These are phyloP conservation scores for Russula abietina DNA, from an alignment of 768 basidiomycete species.

Conservation along the genomic window DNA sequence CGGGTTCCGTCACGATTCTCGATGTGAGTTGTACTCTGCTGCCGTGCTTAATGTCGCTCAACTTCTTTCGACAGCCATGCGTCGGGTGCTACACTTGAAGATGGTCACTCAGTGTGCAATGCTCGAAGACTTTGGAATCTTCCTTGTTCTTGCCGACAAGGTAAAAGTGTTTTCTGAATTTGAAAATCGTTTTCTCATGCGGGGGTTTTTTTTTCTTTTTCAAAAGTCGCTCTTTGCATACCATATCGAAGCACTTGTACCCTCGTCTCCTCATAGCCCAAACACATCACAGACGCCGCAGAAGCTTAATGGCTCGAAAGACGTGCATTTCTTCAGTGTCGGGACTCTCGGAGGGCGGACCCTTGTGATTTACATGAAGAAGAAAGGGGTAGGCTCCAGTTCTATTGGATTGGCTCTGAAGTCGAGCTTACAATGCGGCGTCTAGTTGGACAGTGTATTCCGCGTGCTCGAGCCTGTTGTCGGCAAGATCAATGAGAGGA, in stretches of 20 bases:
- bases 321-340: conserved; percentile 94
- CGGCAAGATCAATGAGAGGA: conserved; percentile 73
- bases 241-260: conserved; percentile 93
- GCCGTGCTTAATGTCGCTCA: background rate
- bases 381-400: conserved; percentile 61
- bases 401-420: conserved; percentile 22
- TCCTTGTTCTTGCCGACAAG: conserved; percentile 93
- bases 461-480: conserved; percentile 96
- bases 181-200: background rate
- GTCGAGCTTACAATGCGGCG: conserved; percentile 2
- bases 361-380: conserved; percentile 92
- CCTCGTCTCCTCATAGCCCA: conserved; percentile 65
- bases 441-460: conserved; percentile 82
- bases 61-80: conserved; percentile 55
- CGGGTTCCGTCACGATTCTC: conserved; percentile 82
- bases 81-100: conserved; percentile 88
- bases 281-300: conserved; percentile 78
- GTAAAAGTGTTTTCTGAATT: conserved; percentile 31
- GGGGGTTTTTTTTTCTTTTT: background rate
- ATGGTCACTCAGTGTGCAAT: conserved; percentile 94
- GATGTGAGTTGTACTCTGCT: conserved; percentile 46
- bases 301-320: conserved; percentile 82
- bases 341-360: conserved; percentile 84
- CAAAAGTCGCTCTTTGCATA: conserved; percentile 80
- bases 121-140: conserved; percentile 93